These are phyloP conservation scores for Bolboschoenus planiculmis DNA, from an alignment of 176 grass and related monocot genomes.

Conservation along the genomic window DNA sequence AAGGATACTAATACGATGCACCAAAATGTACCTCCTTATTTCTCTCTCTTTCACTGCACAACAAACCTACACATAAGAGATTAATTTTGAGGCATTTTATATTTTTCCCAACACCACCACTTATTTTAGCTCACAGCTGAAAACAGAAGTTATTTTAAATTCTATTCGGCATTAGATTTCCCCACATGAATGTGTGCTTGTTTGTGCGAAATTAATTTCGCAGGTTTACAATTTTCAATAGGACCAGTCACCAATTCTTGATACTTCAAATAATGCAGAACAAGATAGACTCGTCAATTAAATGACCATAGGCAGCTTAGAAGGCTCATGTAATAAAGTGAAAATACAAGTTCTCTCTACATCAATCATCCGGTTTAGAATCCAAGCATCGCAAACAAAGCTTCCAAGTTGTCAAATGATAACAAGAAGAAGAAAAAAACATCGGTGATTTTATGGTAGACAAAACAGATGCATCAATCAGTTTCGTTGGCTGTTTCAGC, in stretches of 20 bases:
- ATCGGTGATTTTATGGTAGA: neutral
- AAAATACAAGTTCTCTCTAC: neutral
- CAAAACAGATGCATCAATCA: constrained; percentile 8
- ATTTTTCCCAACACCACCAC: no score
- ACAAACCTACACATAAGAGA: no score
- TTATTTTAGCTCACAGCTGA: no score
- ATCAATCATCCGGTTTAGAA: neutral
- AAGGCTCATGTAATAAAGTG: neutral
- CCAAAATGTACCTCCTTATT: no score
- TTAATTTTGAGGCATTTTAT: no score
- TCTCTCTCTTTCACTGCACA: no score
- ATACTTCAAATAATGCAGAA: neutral
- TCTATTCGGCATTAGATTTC: neutral
- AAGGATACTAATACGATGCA: no score
- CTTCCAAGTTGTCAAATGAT: neutral
- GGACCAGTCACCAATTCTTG: neutral
- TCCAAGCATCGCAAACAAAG: neutral
- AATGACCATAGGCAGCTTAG: neutral
- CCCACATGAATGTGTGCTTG: neutral
- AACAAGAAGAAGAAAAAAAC: neutral
- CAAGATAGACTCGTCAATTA: neutral
- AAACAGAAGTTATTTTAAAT: no score
- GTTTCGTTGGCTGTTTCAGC: constrained; percentile 19
- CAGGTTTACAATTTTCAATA: neutral
- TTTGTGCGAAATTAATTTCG: neutral